phyloP scores from a whole-genome alignment of 805 yeast species.

The Wickerhamomyces silvicola region DNA sequence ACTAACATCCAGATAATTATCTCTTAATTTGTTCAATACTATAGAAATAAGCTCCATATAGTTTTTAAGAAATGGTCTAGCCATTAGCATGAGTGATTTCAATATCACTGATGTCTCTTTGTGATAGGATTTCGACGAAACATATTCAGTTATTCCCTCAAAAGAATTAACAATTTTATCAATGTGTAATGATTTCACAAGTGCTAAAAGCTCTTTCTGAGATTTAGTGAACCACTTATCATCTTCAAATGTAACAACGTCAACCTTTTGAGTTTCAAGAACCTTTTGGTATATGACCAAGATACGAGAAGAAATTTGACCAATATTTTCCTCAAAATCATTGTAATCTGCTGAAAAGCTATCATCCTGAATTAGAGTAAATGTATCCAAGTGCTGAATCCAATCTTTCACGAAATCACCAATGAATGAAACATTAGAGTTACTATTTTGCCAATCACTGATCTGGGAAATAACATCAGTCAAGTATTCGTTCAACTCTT shows the following conservation, averaged over 20 bases:
- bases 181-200: slow-evolving; percentile 38
- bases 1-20: slow-evolving; percentile 46
- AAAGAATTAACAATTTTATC: slow-evolving; percentile 31
- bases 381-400: slow-evolving; percentile 24
- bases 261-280: slow-evolving; percentile 8
- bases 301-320: slow-evolving; percentile 50
- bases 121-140: slow-evolving; percentile 33
- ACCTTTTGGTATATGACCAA: slow-evolving; percentile 64
- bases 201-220: slow-evolving; percentile 37
- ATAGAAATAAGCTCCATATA: slow-evolving; percentile 45
- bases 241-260: slow-evolving; percentile 36
- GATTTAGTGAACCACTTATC: slow-evolving; percentile 63
- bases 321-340: slow-evolving; percentile 38
- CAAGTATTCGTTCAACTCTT: slow-evolving; percentile 23
- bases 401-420: slow-evolving; percentile 43
- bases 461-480: slow-evolving; percentile 24
- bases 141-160: slow-evolving; percentile 26
- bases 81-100: slow-evolving; percentile 45
- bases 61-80: slow-evolving; percentile 57
- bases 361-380: neutral
- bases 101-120: slow-evolving; percentile 30
- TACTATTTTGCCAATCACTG: slow-evolving; percentile 27
- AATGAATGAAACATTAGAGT: slow-evolving; percentile 35
- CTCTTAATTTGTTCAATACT: slow-evolving; percentile 38
- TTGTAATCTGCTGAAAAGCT: neutral